Evolutionary conservation across 306 rosid species (phyloP).

Genomic region (Quercus parvula): DNA sequence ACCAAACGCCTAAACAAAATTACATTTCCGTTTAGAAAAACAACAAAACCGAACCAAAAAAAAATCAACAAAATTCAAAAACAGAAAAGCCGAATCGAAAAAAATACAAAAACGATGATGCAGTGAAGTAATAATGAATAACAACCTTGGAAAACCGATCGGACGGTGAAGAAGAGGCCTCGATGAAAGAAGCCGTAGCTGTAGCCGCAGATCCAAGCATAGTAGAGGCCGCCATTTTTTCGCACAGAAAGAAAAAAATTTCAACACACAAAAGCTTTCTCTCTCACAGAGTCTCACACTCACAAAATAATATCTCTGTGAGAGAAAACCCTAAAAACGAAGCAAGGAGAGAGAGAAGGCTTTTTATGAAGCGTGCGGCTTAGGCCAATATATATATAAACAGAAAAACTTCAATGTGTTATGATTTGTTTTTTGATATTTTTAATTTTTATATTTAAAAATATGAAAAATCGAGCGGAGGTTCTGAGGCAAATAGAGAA

Average conservation of each 20-base stretch:
- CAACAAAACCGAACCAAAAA: not conserved
- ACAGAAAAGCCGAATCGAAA: not conserved
- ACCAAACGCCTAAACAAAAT: not conserved
- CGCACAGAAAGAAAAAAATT: not conserved
- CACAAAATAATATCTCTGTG: too few relatives aligned
- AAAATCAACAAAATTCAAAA: not conserved
- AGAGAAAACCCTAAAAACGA: not conserved
- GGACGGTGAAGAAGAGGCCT: slow-evolving; percentile 33
- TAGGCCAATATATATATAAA: not conserved
- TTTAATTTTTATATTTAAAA: not conserved
- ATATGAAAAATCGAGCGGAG: slow-evolving; percentile 15
- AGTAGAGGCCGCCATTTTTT: slow-evolving; percentile 67
- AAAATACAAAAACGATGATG: too few relatives aligned
- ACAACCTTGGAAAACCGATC: slow-evolving; percentile 45
- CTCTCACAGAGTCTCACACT: too few relatives aligned
- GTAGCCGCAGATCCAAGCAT: slow-evolving; percentile 56
- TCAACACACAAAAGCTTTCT: not conserved
- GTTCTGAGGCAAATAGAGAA: not conserved
- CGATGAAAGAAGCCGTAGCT: slow-evolving; percentile 30
- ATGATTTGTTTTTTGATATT: too few relatives aligned
- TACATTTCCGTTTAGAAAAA: not conserved
- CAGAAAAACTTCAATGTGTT: not conserved
- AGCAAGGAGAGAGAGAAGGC: not conserved
- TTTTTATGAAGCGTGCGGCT: slow-evolving; percentile 7
- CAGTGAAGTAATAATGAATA: not conserved